Conservation (phyloP, 257 asterid genomes). For the Salvia splendens region DNA sequence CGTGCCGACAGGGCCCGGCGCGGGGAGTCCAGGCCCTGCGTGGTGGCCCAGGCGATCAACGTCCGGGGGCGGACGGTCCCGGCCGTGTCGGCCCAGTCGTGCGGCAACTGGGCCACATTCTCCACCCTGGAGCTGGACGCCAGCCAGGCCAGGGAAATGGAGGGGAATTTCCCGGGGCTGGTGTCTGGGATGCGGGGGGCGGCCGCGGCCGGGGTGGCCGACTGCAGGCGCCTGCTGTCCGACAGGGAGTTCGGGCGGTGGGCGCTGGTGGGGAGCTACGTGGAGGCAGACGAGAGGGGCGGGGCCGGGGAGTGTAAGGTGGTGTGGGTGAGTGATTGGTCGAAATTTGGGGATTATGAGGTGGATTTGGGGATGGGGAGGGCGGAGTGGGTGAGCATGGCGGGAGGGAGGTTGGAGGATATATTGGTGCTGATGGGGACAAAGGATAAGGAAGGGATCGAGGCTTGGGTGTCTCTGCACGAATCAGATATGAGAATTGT, state of each 20-base stretch:
- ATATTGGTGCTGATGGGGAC: slow-evolving; percentile 21
- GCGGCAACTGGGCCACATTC: slow-evolving; percentile 34
- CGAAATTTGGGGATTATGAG: slow-evolving; percentile 39
- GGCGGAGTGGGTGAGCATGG: slow-evolving; percentile 35
- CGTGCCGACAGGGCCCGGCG: slow-evolving; percentile 28
- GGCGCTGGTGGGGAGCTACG: slow-evolving; percentile 17
- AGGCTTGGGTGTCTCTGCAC: slow-evolving; percentile 34
- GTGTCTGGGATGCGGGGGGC: slow-evolving; percentile 18
- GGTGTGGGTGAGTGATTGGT: slow-evolving; percentile 38
- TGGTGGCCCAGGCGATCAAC: slow-evolving; percentile 32
- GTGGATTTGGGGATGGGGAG: slow-evolving; percentile 48
- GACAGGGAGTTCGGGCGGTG: slow-evolving; percentile 24
- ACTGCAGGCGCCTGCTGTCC: slow-evolving; percentile 24
- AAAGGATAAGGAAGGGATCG: slow-evolving; percentile 36
- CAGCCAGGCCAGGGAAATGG: neutral
- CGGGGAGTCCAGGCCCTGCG: slow-evolving; percentile 24
- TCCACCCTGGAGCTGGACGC: slow-evolving; percentile 14
- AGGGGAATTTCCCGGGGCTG: neutral
- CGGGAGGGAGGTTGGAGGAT: slow-evolving; percentile 4
- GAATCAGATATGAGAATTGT: slow-evolving; percentile 26
- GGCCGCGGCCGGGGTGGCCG: neutral
- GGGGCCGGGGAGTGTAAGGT: slow-evolving; percentile 15
- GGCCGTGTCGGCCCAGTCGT: slow-evolving; percentile 28
- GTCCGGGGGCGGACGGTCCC: slow-evolving; percentile 36
- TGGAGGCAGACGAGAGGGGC: neutral